A percentile compares a stretch with the other conserved stretches of the same genome.
phyloP scores from a whole-genome alignment of 192 early-diverging fungal genomes.

The Coemansia sp. region DNA sequence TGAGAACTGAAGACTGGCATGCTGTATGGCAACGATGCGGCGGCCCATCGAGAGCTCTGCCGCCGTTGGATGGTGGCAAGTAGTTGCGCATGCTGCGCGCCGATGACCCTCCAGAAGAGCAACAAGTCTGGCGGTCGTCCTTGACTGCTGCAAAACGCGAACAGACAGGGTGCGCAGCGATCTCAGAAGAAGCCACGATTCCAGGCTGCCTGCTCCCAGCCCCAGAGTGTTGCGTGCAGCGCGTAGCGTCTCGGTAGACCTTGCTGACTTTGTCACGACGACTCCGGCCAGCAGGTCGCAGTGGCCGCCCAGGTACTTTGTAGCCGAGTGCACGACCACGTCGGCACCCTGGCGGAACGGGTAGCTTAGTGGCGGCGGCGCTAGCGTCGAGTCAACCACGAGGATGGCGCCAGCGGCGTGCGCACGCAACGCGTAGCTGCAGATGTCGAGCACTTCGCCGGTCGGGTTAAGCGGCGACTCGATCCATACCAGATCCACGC shows the following conservation, averaged over 20 bases:
- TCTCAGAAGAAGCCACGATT: constrained; percentile 66
- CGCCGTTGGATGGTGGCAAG: constrained; percentile 31
- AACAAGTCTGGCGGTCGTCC: constrained; percentile 56
- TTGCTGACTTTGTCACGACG: constrained; percentile 51
- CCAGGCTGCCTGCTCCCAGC: constrained; percentile 62
- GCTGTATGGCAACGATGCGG: constrained; percentile 31
- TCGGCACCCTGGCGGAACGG: constrained; percentile 63
- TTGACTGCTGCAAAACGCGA: constrained; percentile 65
- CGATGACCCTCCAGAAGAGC: constrained; percentile 52
- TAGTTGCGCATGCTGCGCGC: constrained; percentile 42
- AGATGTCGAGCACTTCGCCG: constrained; percentile 56
- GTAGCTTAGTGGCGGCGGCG: constrained; percentile 67
- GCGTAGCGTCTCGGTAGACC: constrained; percentile 46
- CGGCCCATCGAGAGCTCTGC: constrained; percentile 25
- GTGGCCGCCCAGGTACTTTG: constrained; percentile 76
- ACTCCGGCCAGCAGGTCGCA: constrained; percentile 69
- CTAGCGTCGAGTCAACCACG: constrained; percentile 67
- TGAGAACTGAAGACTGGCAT: constrained; percentile 35
- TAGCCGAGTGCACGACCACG: constrained; percentile 67
- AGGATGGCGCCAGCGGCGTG: constrained; percentile 56
- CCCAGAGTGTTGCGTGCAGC: constrained; percentile 56
- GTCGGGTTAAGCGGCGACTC: constrained; percentile 65
- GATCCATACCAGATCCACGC: constrained; percentile 60
- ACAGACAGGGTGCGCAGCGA: constrained; percentile 60
- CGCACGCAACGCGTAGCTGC: constrained; percentile 45